Percentiles rank a stretch among this genome's conserved stretches.
Evolutionary conservation across 2,329 filamentous ascomycete genomes (phyloP).

Genomic region (Tolypocladium tundrense): DNA sequence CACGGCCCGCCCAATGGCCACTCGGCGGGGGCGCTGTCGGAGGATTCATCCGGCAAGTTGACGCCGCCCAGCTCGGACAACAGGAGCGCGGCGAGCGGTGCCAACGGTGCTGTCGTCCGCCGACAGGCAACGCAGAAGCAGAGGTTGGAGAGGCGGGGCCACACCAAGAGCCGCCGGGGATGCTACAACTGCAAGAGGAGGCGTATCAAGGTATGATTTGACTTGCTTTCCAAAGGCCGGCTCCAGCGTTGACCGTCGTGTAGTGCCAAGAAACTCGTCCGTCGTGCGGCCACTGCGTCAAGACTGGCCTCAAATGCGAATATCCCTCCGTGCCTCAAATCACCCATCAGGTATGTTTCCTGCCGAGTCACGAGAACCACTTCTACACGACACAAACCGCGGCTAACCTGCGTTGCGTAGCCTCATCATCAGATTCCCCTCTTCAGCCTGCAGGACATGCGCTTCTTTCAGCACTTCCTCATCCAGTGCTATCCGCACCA

Average conservation of each 20-base stretch:
- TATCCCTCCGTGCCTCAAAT: slow-evolving; percentile 45
- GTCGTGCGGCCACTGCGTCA: slow-evolving; percentile 51
- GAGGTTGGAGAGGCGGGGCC: slow-evolving; percentile 45
- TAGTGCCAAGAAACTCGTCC: slow-evolving; percentile 58
- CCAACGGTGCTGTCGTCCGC: slow-evolving; percentile 7
- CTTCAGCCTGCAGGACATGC: slow-evolving; percentile 55
- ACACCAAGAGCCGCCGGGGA: slow-evolving; percentile 55
- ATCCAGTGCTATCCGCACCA: slow-evolving; percentile 52
- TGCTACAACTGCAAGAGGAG: slow-evolving; percentile 59
- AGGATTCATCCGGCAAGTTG: slow-evolving; percentile 18
- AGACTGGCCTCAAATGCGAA: slow-evolving; percentile 51
- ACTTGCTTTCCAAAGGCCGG: background rate
- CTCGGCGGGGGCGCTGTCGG: slow-evolving; percentile 6
- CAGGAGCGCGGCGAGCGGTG: slow-evolving; percentile 11
- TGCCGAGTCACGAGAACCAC: background rate
- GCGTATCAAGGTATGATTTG: slow-evolving; percentile 45
- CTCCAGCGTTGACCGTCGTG: background rate
- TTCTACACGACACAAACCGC: background rate
- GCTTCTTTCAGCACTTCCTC: slow-evolving; percentile 59
- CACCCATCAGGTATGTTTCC: slow-evolving; percentile 34
- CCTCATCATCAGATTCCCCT: slow-evolving; percentile 48
- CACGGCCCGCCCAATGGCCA: slow-evolving; percentile 6
- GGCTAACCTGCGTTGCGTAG: slow-evolving; percentile 16
- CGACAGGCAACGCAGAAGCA: slow-evolving; percentile 19
- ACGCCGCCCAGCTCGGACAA: slow-evolving; percentile 19